These are phyloP conservation scores for Cytospora chrysosperma DNA, from an alignment of 2,329 filamentous ascomycete species.

Conservation along the genomic window DNA sequence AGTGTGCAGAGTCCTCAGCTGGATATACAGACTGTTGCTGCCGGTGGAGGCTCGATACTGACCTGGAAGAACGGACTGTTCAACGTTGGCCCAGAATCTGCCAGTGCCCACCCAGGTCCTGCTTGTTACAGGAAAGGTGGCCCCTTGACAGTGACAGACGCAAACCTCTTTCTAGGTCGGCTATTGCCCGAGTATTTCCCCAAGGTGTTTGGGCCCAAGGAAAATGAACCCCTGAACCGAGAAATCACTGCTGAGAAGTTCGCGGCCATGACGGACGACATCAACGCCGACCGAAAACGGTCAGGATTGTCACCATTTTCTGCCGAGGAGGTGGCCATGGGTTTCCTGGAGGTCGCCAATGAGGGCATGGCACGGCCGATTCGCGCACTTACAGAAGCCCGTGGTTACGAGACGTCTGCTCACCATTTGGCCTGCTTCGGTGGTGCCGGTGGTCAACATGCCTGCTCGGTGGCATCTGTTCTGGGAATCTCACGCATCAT, in stretches of 20 bases:
- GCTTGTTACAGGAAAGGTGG: conserved; percentile 67
- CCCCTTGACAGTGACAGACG: conserved; percentile 66
- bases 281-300: conserved; percentile 33
- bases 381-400: conserved; percentile 57
- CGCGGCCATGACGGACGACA: conserved; percentile 34
- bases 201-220: conserved; percentile 66
- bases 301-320: conserved; percentile 26
- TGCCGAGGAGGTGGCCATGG: conserved; percentile 51
- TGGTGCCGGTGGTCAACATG: conserved; percentile 40
- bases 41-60: conserved; percentile 69
- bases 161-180: conserved; percentile 63
- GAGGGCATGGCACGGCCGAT: conserved; percentile 73
- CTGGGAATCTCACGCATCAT: conserved; percentile 39
- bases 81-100: conserved; percentile 66
- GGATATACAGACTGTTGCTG: conserved; percentile 79
- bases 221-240: conserved; percentile 50
- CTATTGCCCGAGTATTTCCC: conserved; percentile 59
- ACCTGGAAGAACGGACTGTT: conserved; percentile 69
- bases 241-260: conserved; percentile 37
- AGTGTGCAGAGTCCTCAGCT: conserved; percentile 77
- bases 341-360: conserved; percentile 71
- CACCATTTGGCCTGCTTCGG: conserved; percentile 32
- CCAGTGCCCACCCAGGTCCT: conserved; percentile 65
- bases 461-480: conserved; percentile 37
- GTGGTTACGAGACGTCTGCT: conserved; percentile 39